A percentile compares a stretch with the other conserved stretches of the same genome.
phyloP scores from a whole-genome alignment of 352 stramenopile genomes.

The Globisporangium solare region DNA sequence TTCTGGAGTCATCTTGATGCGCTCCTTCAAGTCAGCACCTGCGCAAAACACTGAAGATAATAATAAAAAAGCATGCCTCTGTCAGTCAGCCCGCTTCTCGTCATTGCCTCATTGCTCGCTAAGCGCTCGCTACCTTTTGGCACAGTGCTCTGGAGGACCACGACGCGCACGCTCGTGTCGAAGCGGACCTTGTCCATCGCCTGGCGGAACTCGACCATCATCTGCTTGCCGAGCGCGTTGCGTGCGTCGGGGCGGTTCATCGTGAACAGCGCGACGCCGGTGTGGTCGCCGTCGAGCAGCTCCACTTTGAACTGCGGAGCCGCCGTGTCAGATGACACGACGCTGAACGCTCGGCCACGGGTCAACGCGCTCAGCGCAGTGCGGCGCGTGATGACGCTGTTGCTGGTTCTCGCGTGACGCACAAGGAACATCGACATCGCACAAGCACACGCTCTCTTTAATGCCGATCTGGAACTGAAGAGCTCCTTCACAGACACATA shows the following conservation, averaged over 20 bases:
- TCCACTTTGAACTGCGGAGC: slow-evolving; percentile 54
- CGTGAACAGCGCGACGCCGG: slow-evolving; percentile 69
- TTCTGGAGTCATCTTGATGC: slow-evolving; percentile 76
- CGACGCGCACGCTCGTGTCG: slow-evolving; percentile 67
- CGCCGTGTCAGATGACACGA: slow-evolving; percentile 6
- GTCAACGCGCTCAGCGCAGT: neutral
- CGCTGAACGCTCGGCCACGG: slow-evolving; percentile 11
- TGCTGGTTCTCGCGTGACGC: neutral
- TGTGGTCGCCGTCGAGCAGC: slow-evolving; percentile 45
- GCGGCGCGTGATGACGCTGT: neutral
- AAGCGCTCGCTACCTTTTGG: slow-evolving; percentile 28
- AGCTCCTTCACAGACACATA: neutral
- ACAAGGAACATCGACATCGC: slow-evolving; percentile 12
- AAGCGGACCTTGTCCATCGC: slow-evolving; percentile 65
- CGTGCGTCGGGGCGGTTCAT: slow-evolving; percentile 67
- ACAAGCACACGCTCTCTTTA: neutral
- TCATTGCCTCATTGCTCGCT: neutral
- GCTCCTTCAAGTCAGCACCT: slow-evolving; percentile 89
- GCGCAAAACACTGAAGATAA: slow-evolving; percentile 83
- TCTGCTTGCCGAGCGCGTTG: slow-evolving; percentile 77
- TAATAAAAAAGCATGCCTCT: neutral
- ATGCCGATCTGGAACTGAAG: slow-evolving; percentile 9
- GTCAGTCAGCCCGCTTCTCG: neutral
- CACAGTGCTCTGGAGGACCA: slow-evolving; percentile 73
- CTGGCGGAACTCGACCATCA: slow-evolving; percentile 75